A percentile compares a stretch with the other conserved stretches of the same genome.
phyloP scores from a whole-genome alignment of 148 eudicot genomes.

The Rhododendron kiyosumense region DNA sequence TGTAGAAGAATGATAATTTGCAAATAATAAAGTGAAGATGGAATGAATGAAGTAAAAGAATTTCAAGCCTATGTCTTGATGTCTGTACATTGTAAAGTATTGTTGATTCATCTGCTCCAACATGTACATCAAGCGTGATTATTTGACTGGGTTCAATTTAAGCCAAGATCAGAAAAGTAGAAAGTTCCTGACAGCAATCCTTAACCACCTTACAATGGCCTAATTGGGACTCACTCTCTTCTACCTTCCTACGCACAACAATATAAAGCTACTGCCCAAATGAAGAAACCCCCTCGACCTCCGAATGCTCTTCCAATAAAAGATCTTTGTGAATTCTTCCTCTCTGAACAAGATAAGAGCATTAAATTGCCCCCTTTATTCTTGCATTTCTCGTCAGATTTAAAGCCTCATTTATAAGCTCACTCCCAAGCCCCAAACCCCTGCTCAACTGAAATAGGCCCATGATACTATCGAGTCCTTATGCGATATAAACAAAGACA shows the following conservation, averaged over 20 bases:
- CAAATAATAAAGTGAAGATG: not conserved
- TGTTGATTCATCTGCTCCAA: not conserved
- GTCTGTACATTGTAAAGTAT: not conserved
- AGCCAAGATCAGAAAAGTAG: not conserved
- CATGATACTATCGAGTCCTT: not conserved
- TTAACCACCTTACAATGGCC: not conserved
- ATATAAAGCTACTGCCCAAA: not conserved
- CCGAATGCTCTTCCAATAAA: not conserved
- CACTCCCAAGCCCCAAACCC: not conserved
- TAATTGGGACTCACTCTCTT: not conserved
- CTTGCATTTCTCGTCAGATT: not conserved
- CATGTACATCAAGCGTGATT: not conserved
- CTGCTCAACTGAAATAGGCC: not conserved
- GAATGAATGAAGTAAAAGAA: not conserved
- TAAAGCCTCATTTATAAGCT: not conserved
- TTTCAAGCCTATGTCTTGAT: not conserved
- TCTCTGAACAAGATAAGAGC: too few relatives aligned
- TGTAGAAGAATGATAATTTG: not conserved
- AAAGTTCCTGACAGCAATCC: not conserved
- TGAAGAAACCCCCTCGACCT: not conserved
- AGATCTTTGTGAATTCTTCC: not conserved
- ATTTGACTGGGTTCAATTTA: not conserved
- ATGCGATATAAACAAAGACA: not conserved
- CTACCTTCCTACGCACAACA: not conserved
- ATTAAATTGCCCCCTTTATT: not conserved